Evolutionary conservation across 2,329 filamentous ascomycete genomes (phyloP).

Genomic region (Xylaria sp.): DNA sequence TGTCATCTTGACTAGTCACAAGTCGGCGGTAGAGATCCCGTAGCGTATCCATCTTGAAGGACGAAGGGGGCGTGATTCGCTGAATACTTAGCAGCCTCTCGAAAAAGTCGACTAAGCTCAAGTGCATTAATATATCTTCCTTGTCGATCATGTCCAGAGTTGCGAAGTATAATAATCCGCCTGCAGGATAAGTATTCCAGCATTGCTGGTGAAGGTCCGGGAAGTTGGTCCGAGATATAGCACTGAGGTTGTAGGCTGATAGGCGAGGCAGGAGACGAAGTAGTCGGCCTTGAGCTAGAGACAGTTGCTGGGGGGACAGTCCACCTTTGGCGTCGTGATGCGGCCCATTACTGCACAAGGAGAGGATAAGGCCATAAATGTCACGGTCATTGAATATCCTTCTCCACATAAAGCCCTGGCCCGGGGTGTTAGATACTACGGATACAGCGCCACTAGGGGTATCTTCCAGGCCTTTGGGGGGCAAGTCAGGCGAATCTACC

Average conservation of each 20-base stretch:
- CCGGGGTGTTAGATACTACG: conserved; percentile 48
- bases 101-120: conserved; percentile 60
- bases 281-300: conserved; percentile 59
- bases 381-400: conserved; percentile 55
- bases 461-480: conserved; percentile 37
- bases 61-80: conserved; percentile 47
- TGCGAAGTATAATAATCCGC: conserved; percentile 57
- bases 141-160: conserved; percentile 58
- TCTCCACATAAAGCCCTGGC: conserved; percentile 60
- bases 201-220: conserved; percentile 42
- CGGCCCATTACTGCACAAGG: conserved; percentile 42
- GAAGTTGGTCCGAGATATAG: conserved; percentile 47
- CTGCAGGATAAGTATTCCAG: conserved; percentile 33
- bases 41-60: conserved; percentile 46
- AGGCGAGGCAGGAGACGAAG: conserved; percentile 58
- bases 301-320: conserved; percentile 46
- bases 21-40: conserved; percentile 48
- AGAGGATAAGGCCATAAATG: conserved; percentile 53
- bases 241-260: conserved; percentile 52
- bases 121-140: conserved; percentile 56
- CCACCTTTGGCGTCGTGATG: conserved; percentile 39
- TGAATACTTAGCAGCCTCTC: conserved; percentile 57
- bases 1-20: conserved; percentile 48
- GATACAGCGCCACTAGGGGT: conserved; percentile 44
- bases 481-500: conserved; percentile 55